Conservation (phyloP, 2,329 filamentous ascomycete species). For the Penicillium sp. region DNA sequence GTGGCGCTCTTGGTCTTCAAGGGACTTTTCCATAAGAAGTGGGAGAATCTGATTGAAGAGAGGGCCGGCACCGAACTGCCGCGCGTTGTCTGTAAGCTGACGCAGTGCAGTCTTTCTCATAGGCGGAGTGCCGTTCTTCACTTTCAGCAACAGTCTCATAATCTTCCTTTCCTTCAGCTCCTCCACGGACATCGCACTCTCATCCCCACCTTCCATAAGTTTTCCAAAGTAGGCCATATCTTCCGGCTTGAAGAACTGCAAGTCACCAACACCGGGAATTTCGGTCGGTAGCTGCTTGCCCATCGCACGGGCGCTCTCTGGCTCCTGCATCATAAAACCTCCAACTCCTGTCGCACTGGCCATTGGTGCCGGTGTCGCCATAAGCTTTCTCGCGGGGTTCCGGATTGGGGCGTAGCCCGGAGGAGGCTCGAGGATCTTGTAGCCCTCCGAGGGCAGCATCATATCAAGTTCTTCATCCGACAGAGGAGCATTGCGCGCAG, state of each 20-base stretch:
- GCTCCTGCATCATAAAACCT: constrained; percentile 97
- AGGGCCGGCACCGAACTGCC: constrained; percentile 85
- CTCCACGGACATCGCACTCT: constrained; percentile 83
- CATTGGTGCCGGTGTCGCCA: constrained; percentile 61
- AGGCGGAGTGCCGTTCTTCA: constrained; percentile 97
- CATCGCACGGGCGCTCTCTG: constrained; percentile 69
- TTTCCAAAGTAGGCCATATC: constrained; percentile 99
- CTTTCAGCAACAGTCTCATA: constrained; percentile 90
- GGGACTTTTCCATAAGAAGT: constrained; percentile 91
- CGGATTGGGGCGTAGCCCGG: constrained; percentile 82
- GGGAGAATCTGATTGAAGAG: constrained; percentile 97
- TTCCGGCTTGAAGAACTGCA: constrained; percentile 97
- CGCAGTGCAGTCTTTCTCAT: constrained; percentile 97
- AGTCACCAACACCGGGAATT: constrained; percentile 87
- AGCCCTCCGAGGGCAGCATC: constrained; percentile 78
- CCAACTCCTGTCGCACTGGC: constrained; percentile 51
- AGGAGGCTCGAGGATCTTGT: constrained; percentile 81
- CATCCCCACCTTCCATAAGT: constrained; percentile 84
- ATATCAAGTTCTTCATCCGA: constrained; percentile 90
- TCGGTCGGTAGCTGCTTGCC: constrained; percentile 89
- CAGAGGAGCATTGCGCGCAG: constrained; percentile 66
- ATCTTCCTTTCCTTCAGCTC: constrained; percentile 97
- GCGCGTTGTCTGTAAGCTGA: constrained; percentile 93
- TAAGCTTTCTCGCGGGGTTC: constrained; percentile 64
- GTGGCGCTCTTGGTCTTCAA: constrained; percentile 97